These are phyloP conservation scores for Fagopyrum tataricum DNA, from an alignment of 148 eudicot genomes.

Conservation along the genomic window DNA sequence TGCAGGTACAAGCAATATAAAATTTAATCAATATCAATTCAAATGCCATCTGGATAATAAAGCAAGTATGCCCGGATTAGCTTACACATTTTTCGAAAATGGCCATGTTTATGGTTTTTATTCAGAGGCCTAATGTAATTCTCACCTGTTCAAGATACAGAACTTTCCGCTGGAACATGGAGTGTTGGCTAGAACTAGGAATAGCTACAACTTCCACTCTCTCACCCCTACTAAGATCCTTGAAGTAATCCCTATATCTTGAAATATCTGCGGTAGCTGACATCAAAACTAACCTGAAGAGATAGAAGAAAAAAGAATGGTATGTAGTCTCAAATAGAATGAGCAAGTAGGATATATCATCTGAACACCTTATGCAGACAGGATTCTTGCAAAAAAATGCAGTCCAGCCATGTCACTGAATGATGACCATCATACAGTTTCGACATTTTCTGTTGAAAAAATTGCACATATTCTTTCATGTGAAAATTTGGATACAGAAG, in stretches of 20 bases:
- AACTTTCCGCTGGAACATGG: constrained; percentile 55
- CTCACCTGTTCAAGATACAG: constrained; percentile 86
- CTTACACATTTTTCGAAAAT: not conserved
- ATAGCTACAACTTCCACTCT: constrained; percentile 90
- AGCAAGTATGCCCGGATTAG: not conserved
- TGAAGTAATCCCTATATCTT: constrained; percentile 79
- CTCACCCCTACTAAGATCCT: constrained; percentile 82
- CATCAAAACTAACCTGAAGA: constrained; percentile 87
- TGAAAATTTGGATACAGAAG: too few relatives aligned
- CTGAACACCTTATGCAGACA: not conserved
- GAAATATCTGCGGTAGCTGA: constrained; percentile 94
- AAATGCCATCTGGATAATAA: not conserved
- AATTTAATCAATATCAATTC: not conserved
- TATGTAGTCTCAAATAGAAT: not conserved
- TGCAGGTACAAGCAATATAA: not conserved
- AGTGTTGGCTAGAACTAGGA: constrained; percentile 56
- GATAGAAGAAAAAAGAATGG: constrained; percentile 12
- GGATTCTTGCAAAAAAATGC: not conserved
- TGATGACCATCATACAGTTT: not conserved
- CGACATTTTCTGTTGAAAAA: not conserved
- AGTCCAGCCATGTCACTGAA: not conserved
- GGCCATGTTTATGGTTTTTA: not conserved
- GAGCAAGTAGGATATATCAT: not conserved
- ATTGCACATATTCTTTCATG: not conserved
- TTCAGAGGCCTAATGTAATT: not conserved